Evolutionary conservation across 2,329 filamentous ascomycete genomes (phyloP).

Genomic region (Aspergillus ochraceoroseus): DNA sequence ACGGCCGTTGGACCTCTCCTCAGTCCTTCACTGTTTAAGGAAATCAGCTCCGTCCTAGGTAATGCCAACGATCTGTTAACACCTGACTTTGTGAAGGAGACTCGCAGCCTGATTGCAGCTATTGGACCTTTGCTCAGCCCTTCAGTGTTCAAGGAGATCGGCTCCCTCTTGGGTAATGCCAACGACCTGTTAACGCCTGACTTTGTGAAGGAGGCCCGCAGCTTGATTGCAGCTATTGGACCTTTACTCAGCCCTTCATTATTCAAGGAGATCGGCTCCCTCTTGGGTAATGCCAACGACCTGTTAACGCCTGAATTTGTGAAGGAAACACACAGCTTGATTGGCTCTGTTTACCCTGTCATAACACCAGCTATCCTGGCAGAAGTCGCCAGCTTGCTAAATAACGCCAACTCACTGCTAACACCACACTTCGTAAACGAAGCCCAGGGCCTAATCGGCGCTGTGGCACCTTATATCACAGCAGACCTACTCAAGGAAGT

Average conservation of each 20-base stretch:
- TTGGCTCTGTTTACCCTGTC: slow-evolving; percentile 17
- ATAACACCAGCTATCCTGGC: slow-evolving; percentile 22
- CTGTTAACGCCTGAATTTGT: slow-evolving; percentile 22
- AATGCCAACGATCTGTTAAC: slow-evolving; percentile 32
- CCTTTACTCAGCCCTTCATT: slow-evolving; percentile 19
- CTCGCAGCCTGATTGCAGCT: slow-evolving; percentile 21
- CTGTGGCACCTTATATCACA: slow-evolving; percentile 26
- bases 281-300: slow-evolving; percentile 27
- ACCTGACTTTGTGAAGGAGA: slow-evolving; percentile 27
- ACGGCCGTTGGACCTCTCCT: slow-evolving; percentile 23
- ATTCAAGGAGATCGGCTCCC: slow-evolving; percentile 29
- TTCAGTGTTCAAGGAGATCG: slow-evolving; percentile 22
- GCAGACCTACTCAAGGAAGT: slow-evolving; percentile 25
- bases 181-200: slow-evolving; percentile 17
- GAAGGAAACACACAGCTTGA: slow-evolving; percentile 20
- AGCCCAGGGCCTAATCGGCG: slow-evolving; percentile 22
- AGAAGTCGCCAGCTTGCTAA: slow-evolving; percentile 19
- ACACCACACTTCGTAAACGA: slow-evolving; percentile 26
- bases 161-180: slow-evolving; percentile 18
- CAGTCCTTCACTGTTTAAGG: slow-evolving; percentile 24
- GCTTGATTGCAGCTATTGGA: slow-evolving; percentile 22
- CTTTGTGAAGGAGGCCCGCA: slow-evolving; percentile 26
- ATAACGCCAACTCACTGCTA: slow-evolving; percentile 25
- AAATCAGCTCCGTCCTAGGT: slow-evolving; percentile 23
- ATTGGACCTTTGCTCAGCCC: slow-evolving; percentile 24